A percentile compares a stretch with the other conserved stretches of the same genome.
Evolutionary conservation across 805 yeast species (phyloP).

Genomic region (Ogataea philodendri): DNA sequence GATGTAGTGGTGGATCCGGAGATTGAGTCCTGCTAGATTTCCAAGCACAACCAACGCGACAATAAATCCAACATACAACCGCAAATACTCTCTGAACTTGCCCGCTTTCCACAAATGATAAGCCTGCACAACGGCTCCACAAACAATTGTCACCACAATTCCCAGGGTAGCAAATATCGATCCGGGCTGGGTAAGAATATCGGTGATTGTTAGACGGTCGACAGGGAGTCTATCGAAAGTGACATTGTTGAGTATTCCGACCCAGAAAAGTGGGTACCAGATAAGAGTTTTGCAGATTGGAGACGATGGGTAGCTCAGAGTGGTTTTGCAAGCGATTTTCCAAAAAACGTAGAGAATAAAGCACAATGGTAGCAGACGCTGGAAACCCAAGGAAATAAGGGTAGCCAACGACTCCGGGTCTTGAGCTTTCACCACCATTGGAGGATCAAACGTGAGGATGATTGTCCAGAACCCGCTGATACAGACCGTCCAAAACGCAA

Average conservation of each 20-base stretch:
- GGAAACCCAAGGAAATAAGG: conserved; percentile 67
- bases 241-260: conserved; percentile 79
- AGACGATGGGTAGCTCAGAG: conserved; percentile 41
- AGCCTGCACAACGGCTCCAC: conserved; percentile 70
- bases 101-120: conserved; percentile 79
- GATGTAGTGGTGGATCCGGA: conserved; percentile 79
- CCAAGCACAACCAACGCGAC: conserved; percentile 45
- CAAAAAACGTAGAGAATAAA: conserved; percentile 72
- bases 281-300: conserved; percentile 44
- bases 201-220: conserved; percentile 73
- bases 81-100: conserved; percentile 55
- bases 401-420: conserved; percentile 54
- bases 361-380: conserved; percentile 70
- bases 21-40: conserved; percentile 60
- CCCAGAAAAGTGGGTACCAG: conserved; percentile 84
- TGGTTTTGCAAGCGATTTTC: conserved; percentile 50
- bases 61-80: conserved; percentile 49
- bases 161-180: conserved; percentile 61
- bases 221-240: conserved; percentile 88
- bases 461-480: conserved; percentile 84
- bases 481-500: conserved; percentile 61
- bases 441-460: conserved; percentile 75
- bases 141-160: conserved; percentile 45
- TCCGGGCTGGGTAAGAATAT: conserved; percentile 74
- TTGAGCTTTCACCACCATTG: conserved; percentile 53